These are phyloP conservation scores for Epichloe glyceriae DNA, from an alignment of 2,329 filamentous ascomycete genomes.

Conservation along the genomic window DNA sequence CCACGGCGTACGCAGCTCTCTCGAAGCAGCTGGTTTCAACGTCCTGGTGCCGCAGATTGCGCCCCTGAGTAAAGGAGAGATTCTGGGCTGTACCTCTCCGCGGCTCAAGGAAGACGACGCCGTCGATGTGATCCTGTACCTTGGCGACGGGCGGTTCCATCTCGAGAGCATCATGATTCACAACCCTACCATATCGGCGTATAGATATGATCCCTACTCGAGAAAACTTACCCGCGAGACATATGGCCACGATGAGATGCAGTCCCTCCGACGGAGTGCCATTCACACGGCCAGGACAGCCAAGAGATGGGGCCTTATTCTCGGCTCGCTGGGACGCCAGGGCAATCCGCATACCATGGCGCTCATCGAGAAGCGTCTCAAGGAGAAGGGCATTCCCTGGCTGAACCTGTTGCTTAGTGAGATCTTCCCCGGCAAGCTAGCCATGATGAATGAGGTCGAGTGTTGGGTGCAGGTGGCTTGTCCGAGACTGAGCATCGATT, in stretches of 20 bases:
- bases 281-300: constrained; percentile 65
- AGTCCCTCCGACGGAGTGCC: constrained; percentile 62
- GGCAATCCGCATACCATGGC: constrained; percentile 89
- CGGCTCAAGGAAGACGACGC: constrained; percentile 42
- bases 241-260: constrained; percentile 87
- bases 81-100: constrained; percentile 92
- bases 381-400: constrained; percentile 59
- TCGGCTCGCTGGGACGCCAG: constrained; percentile 84
- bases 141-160: constrained; percentile 89
- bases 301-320: constrained; percentile 85
- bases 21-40: constrained; percentile 75
- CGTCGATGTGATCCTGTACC: constrained; percentile 72
- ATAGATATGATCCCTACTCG: constrained; percentile 94
- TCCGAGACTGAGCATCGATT: constrained; percentile 93
- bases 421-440: constrained; percentile 92
- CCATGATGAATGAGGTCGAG: constrained; percentile 85
- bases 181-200: constrained; percentile 80
- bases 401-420: constrained; percentile 82
- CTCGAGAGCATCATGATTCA: constrained; percentile 99
- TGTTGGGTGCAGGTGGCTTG: constrained; percentile 98
- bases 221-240: constrained; percentile 80
- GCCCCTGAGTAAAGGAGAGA: constrained; percentile 87
- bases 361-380: constrained; percentile 69
- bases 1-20: constrained; percentile 64
- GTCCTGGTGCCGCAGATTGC: constrained; percentile 85